Conservation (phyloP, 2,329 filamentous ascomycete species). For the Stagonosporopsis chrysanthemi region DNA sequence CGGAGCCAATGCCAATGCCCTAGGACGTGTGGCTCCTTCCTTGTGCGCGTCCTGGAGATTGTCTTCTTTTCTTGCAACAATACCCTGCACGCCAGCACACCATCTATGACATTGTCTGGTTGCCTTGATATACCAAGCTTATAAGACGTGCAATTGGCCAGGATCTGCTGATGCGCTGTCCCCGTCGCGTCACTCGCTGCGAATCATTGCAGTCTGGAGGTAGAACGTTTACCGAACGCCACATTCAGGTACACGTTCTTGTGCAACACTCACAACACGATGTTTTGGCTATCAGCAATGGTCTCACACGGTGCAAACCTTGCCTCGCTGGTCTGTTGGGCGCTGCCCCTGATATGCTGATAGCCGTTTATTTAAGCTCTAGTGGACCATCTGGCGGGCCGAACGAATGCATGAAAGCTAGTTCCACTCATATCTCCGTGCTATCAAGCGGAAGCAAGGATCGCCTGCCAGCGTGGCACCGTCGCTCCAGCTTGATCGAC, state of each 20-base stretch:
- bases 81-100: constrained; percentile 20
- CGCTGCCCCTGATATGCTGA: constrained; percentile 18
- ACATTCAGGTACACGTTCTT: constrained; percentile 17
- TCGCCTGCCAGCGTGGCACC: constrained; percentile 20
- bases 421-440: constrained; percentile 16
- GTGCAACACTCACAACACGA: constrained; percentile 11
- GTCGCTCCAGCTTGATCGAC: constrained; percentile 8
- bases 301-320: background rate
- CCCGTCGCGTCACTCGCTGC: constrained; percentile 35
- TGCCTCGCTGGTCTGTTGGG: constrained; percentile 1
- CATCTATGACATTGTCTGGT: constrained; percentile 7
- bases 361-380: constrained; percentile 19
- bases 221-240: constrained; percentile 17
- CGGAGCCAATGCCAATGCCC: constrained; percentile 13
- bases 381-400: constrained; percentile 12
- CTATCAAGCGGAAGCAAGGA: constrained; percentile 17
- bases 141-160: constrained; percentile 24
- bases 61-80: constrained; percentile 6
- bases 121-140: constrained; percentile 10
- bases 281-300: constrained; percentile 1
- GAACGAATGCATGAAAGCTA: constrained; percentile 13
- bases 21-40: constrained; percentile 17
- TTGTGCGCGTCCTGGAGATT: constrained; percentile 16
- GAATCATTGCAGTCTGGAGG: constrained; percentile 15
- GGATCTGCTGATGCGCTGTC: constrained; percentile 32